These are phyloP conservation scores for Phytophthora citricola DNA, from an alignment of 352 stramenopile species.

Conservation along the genomic window DNA sequence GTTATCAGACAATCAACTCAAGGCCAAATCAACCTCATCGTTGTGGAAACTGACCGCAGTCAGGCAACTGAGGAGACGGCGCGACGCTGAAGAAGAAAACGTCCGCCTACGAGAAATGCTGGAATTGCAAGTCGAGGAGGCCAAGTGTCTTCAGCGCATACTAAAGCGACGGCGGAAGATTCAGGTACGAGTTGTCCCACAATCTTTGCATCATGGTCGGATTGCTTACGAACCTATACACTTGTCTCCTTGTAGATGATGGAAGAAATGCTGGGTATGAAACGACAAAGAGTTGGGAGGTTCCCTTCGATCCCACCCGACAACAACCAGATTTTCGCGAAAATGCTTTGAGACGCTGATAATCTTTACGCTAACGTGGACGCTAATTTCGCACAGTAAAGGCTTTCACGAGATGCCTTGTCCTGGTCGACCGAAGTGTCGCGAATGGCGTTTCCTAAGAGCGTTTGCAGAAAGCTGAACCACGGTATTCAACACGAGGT, in stretches of 20 bases:
- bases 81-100: constrained; percentile 32
- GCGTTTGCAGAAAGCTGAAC: constrained; percentile 14
- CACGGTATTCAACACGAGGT: no score
- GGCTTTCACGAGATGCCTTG: constrained; percentile 22
- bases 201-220: background rate
- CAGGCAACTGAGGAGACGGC: constrained; percentile 19
- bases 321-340: constrained; percentile 16
- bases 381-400: constrained; percentile 13
- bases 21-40: background rate
- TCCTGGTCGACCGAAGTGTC: constrained; percentile 10
- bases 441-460: constrained; percentile 29
- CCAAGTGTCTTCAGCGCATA: constrained; percentile 34
- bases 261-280: constrained; percentile 22
- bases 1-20: background rate
- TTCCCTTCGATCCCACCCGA: background rate
- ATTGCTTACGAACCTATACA: background rate
- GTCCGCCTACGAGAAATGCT: constrained; percentile 19
- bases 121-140: constrained; percentile 25
- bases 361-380: constrained; percentile 17
- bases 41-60: constrained; percentile 30
- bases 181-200: constrained; percentile 26
- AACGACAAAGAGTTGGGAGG: background rate
- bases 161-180: constrained; percentile 31
- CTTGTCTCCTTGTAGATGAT: constrained; percentile 6
- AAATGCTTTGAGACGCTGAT: constrained; percentile 26